phyloP scores from a whole-genome alignment of 805 yeast species.

The Lipomyces chichibuensis region DNA sequence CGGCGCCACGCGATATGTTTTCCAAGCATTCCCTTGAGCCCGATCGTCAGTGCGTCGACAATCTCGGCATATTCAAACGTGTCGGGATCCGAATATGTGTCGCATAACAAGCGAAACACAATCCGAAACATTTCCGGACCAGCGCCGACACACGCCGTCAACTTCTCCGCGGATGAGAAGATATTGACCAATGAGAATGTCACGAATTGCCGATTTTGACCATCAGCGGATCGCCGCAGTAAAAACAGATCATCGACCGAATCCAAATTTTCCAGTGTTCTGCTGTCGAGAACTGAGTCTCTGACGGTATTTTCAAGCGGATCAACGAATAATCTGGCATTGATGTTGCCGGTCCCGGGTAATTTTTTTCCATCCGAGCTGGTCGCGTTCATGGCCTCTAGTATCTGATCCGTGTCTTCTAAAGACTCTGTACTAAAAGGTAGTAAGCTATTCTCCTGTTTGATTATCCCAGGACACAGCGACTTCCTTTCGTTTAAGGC shows the following conservation, averaged over 20 bases:
- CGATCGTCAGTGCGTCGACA: slow-evolving; percentile 15
- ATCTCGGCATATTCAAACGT: slow-evolving; percentile 10
- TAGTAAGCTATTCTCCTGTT: background rate
- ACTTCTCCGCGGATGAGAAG: slow-evolving; percentile 11
- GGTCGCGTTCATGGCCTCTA: background rate
- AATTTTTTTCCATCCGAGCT: background rate
- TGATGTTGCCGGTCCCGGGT: background rate
- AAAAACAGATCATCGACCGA: slow-evolving; percentile 23
- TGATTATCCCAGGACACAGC: slow-evolving; percentile 7
- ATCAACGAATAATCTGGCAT: background rate
- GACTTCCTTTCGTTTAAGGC: background rate
- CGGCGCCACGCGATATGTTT: background rate
- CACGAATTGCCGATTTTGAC: slow-evolving; percentile 15
- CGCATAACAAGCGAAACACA: slow-evolving; percentile 2
- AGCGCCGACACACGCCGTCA: slow-evolving; percentile 1
- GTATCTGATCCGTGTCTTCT: background rate
- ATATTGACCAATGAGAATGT: slow-evolving; percentile 8
- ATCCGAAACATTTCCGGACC: slow-evolving; percentile 14
- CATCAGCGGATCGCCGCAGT: slow-evolving; percentile 11
- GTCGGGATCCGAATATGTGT: slow-evolving; percentile 12
- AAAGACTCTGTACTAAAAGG: background rate
- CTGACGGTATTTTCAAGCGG: background rate
- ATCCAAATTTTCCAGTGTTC: slow-evolving; percentile 3
- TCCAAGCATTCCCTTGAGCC: slow-evolving; percentile 7
- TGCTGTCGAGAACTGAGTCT: slow-evolving; percentile 8